Conservation (phyloP, 1,284 basidiomycete genomes). For the Vanrija pseudolonga region DNA sequence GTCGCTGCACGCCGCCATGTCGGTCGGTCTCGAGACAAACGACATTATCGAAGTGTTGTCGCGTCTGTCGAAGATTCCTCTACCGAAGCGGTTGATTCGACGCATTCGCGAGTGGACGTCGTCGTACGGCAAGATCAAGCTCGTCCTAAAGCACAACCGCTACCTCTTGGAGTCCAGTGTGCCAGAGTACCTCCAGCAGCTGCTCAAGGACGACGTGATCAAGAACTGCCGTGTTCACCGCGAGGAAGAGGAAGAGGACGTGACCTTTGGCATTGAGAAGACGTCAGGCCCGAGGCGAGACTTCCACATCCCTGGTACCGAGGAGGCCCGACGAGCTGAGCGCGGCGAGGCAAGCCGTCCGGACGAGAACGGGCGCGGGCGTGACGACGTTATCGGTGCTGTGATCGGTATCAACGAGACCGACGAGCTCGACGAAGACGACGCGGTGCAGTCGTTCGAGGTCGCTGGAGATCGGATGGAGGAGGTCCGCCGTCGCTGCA, state of each 20-base stretch:
- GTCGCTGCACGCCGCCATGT: constrained; percentile 96
- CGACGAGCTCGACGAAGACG: constrained; percentile 91
- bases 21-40: constrained; percentile 93
- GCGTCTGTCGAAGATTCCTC: constrained; percentile 84
- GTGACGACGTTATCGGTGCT: constrained; percentile 59
- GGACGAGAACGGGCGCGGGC: background rate
- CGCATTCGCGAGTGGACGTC: constrained; percentile 87
- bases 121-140: constrained; percentile 94
- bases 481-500: constrained; percentile 87
- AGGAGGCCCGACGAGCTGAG: constrained; percentile 41
- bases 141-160: constrained; percentile 93
- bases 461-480: constrained; percentile 89
- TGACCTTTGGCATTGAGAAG: constrained; percentile 74
- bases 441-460: constrained; percentile 91
- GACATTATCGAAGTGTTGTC: constrained; percentile 97
- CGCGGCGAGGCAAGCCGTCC: constrained; percentile 3
- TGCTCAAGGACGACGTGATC: constrained; percentile 81
- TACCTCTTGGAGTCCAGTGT: constrained; percentile 92
- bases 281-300: constrained; percentile 69
- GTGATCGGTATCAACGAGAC: constrained; percentile 85
- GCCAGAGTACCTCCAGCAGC: constrained; percentile 79
- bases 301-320: constrained; percentile 75
- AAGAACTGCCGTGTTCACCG: constrained; percentile 37
- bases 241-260: constrained; percentile 42
- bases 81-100: constrained; percentile 73